phyloP scores from a whole-genome alignment of 352 stramenopile species.

The Pythium phragmiticola region DNA sequence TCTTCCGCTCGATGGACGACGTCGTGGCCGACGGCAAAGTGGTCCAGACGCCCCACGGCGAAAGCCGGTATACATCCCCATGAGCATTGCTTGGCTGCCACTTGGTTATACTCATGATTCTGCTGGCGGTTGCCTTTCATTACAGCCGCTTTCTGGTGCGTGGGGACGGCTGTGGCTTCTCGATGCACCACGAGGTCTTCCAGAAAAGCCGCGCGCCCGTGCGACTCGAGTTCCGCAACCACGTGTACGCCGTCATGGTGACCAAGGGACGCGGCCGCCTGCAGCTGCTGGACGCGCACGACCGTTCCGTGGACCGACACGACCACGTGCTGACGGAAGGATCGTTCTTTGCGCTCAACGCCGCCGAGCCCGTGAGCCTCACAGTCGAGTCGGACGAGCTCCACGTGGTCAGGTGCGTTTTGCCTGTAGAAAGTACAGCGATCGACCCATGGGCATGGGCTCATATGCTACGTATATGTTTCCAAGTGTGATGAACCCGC shows the following conservation, averaged over 20 bases:
- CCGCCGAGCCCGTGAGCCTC: slow-evolving; percentile 50
- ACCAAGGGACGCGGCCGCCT: slow-evolving; percentile 54
- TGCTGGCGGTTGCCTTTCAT: not conserved
- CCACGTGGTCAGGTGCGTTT: slow-evolving; percentile 53
- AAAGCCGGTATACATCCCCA: slow-evolving; percentile 47
- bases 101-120: not conserved
- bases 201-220: slow-evolving; percentile 42
- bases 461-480: not conserved
- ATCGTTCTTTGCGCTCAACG: slow-evolving; percentile 62
- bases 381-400: slow-evolving; percentile 60
- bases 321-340: slow-evolving; percentile 44
- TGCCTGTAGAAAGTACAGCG: not conserved
- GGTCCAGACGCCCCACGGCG: slow-evolving; percentile 41
- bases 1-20: slow-evolving; percentile 57
- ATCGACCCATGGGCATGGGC: not conserved
- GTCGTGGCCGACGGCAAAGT: slow-evolving; percentile 41
- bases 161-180: slow-evolving; percentile 73
- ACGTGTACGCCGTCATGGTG: slow-evolving; percentile 72
- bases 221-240: slow-evolving; percentile 70
- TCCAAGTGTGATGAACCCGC: slow-evolving; percentile 74
- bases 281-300: slow-evolving; percentile 49
- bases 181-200: slow-evolving; percentile 72
- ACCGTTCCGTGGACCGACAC: slow-evolving; percentile 33
- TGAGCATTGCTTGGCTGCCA: not conserved
- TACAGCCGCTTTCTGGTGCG: slow-evolving; percentile 65